phyloP scores from a whole-genome alignment of 1,139 yeast species.

The Eremothecium coryli region DNA sequence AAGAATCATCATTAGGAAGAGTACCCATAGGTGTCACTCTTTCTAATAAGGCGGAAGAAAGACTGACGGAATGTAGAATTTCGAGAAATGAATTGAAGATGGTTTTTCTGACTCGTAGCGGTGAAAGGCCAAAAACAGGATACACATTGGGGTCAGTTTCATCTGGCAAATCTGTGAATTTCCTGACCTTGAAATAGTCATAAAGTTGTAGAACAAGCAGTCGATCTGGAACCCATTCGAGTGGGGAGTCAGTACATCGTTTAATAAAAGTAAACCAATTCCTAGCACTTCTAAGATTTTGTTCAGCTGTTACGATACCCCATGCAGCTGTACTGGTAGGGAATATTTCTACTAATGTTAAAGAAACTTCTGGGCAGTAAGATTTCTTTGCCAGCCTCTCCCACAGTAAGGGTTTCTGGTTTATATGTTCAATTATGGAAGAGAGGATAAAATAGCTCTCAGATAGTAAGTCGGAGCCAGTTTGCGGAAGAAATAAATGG shows the following conservation, averaged over 20 bases:
- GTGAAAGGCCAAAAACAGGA: slow-evolving; percentile 2
- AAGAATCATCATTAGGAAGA: slow-evolving; percentile 13
- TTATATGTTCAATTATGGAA: slow-evolving; percentile 12
- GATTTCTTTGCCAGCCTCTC: slow-evolving; percentile 10
- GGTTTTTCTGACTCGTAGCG: slow-evolving; percentile 7
- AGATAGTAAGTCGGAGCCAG: slow-evolving; percentile 10
- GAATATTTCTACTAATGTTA: slow-evolving; percentile 16
- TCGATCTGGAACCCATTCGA: slow-evolving; percentile 18
- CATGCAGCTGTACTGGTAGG: slow-evolving; percentile 19
- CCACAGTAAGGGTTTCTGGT: slow-evolving; percentile 18
- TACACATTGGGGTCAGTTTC: slow-evolving; percentile 10
- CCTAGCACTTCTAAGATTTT: slow-evolving; percentile 10
- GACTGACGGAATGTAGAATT: slow-evolving; percentile 11
- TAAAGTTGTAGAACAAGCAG: slow-evolving; percentile 18
- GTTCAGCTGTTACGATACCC: slow-evolving; percentile 16
- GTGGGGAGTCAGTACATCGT: slow-evolving; percentile 10
- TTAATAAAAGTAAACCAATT: slow-evolving; percentile 17
- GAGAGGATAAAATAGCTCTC: slow-evolving; percentile 20
- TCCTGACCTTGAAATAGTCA: slow-evolving; percentile 20
- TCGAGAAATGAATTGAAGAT: slow-evolving; percentile 22
- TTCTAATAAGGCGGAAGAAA: slow-evolving; percentile 18
- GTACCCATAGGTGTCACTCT: slow-evolving; percentile 27
- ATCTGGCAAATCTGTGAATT: slow-evolving; percentile 23
- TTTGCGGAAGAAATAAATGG: slow-evolving; percentile 8
- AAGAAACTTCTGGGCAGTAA: slow-evolving; percentile 15